Percentiles rank a stretch among this genome's conserved stretches.
Conservation (phyloP, 2,329 filamentous ascomycete genomes). For the Xylaria sp. region DNA sequence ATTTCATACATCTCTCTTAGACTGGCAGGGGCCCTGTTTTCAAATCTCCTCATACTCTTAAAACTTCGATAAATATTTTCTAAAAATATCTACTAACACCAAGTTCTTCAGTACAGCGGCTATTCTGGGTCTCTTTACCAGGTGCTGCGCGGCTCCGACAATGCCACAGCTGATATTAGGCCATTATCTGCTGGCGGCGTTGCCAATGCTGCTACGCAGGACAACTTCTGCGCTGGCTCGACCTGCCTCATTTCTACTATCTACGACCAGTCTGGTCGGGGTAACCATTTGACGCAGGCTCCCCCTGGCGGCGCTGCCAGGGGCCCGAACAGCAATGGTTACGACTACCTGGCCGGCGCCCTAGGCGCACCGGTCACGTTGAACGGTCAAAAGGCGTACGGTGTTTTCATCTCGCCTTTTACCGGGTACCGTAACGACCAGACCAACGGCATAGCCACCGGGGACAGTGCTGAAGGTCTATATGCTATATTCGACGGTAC, state of each 20-base stretch:
- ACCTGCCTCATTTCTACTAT: slow-evolving; percentile 73
- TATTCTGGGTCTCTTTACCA: slow-evolving; percentile 68
- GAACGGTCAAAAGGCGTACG: slow-evolving; percentile 70
- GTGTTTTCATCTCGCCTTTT: slow-evolving; percentile 69
- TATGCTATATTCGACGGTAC: slow-evolving; percentile 70
- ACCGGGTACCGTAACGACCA: slow-evolving; percentile 71
- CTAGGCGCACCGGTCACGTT: slow-evolving; percentile 69
- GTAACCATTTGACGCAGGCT: slow-evolving; percentile 72
- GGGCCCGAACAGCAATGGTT: slow-evolving; percentile 66
- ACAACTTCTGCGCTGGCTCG: slow-evolving; percentile 67
- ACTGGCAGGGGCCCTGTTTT: not conserved
- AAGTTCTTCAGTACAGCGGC: slow-evolving; percentile 54
- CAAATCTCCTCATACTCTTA: not conserved
- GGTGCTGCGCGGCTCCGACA: slow-evolving; percentile 65
- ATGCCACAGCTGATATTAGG: slow-evolving; percentile 58
- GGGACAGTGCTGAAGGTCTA: slow-evolving; percentile 67
- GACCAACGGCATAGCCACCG: slow-evolving; percentile 62
- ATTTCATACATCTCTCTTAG: not conserved
- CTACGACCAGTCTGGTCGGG: slow-evolving; percentile 71
- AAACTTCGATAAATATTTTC: not conserved
- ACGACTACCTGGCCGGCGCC: slow-evolving; percentile 68
- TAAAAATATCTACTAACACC: not conserved
- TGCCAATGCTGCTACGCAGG: slow-evolving; percentile 69
- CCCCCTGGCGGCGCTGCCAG: slow-evolving; percentile 63
- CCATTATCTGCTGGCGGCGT: slow-evolving; percentile 68